These are phyloP conservation scores for Plectranthus barbatus DNA, from an alignment of 257 asterid species.

Conservation along the genomic window DNA sequence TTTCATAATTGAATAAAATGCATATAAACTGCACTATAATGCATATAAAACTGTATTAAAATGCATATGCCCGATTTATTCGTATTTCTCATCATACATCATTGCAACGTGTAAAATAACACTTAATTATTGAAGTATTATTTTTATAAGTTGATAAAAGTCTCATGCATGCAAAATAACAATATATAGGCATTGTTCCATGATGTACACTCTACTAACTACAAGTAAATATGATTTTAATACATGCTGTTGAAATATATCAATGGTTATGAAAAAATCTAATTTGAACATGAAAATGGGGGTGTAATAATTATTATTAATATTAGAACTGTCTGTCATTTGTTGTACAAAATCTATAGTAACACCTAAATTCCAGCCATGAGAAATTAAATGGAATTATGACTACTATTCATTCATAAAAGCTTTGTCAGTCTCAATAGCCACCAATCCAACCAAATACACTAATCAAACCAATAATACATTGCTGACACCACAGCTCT, in stretches of 20 bases:
- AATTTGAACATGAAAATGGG: background rate
- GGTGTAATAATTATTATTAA: background rate
- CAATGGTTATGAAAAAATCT: background rate
- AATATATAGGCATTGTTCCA: no score
- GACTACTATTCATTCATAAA: constrained; percentile 5
- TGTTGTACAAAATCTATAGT: background rate
- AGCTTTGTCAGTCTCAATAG: constrained; percentile 13
- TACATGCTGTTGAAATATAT: no score
- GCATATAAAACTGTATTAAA: no score
- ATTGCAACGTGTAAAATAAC: no score
- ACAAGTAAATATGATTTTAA: background rate
- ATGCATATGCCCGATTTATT: no score
- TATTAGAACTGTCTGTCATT: background rate
- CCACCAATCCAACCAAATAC: background rate
- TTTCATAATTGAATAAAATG: no score
- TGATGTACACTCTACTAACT: no score
- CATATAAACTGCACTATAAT: no score
- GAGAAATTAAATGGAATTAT: background rate
- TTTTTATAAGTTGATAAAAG: no score
- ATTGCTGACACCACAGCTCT: constrained; percentile 10
- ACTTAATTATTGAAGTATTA: no score
- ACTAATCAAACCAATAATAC: constrained; percentile 4
- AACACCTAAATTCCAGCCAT: constrained; percentile 16
- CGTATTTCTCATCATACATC: no score
- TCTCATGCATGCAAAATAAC: no score